Evolutionary conservation across 1,284 basidiomycete genomes (phyloP).

Genomic region (Malassezia slooffiae): DNA sequence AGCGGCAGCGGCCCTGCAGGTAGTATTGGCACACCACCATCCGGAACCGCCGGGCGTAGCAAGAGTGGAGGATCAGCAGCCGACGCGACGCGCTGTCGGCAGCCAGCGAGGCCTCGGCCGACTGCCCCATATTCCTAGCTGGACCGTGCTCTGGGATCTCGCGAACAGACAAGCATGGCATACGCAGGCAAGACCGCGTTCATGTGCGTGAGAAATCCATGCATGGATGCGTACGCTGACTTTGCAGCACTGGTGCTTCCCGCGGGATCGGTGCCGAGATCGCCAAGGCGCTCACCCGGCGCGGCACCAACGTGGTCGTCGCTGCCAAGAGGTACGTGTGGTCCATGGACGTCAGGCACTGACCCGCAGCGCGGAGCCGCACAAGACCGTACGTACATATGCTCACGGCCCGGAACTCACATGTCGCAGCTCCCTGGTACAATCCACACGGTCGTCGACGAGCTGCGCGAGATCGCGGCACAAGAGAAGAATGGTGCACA

Average conservation of each 20-base stretch:
- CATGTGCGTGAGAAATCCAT: slow-evolving; percentile 10
- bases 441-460: slow-evolving; percentile 42
- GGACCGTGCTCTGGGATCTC: no score
- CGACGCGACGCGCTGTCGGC: background rate
- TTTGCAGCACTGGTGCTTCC: slow-evolving; percentile 27
- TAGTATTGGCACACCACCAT: slow-evolving; percentile 17
- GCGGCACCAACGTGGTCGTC: slow-evolving; percentile 35
- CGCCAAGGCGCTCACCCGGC: slow-evolving; percentile 23
- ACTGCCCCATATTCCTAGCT: no score
- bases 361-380: slow-evolving; percentile 10
- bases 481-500: slow-evolving; percentile 8
- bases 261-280: slow-evolving; percentile 38
- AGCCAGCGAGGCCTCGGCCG: background rate
- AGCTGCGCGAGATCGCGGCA: slow-evolving; percentile 27
- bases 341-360: background rate
- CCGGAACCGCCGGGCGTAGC: background rate
- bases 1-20: slow-evolving; percentile 16
- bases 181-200: slow-evolving; percentile 15
- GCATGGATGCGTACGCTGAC: background rate
- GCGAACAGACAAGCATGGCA: background rate
- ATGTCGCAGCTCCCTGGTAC: slow-evolving; percentile 35
- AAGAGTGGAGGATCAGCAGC: background rate
- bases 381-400: slow-evolving; percentile 8
- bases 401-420: background rate
- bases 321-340: slow-evolving; percentile 23